Base-by-base conservation (phyloP, 2,329 filamentous ascomycete genomes). In the Talaromyces amestolkiae region DNA sequence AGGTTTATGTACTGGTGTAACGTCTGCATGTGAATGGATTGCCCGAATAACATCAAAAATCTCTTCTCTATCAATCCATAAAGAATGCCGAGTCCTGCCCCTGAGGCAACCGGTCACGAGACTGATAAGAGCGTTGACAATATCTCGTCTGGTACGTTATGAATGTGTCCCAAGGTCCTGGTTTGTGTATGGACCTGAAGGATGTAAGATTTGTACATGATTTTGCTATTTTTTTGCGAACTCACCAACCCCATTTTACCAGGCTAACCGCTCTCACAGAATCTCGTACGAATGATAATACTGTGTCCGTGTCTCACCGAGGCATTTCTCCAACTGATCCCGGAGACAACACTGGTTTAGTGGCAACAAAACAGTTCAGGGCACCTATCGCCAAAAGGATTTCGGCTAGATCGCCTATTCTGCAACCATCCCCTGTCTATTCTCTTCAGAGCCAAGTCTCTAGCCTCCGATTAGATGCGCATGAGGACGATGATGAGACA, bases 401-500 rank as follows among this genome's bases (percentile, higher is more conserved):
- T 43, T 61, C 72, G 13, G 71, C 72, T 22, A 72, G 74, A 19
- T 71, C 72, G 13, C 68, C 72, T 9, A 47, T 66, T n/a, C 31
- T 64, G 39, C 65, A 68, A 33, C 64, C 66, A 15, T 41, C 61
- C 54, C 69, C 66, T 51, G 65, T 68, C 67, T 69, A 74, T 60
- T 74, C 74, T 9, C 58, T 74, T 61, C 72, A 66, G 45, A 73
- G 69, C 61, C 74, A 74, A 22, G 65, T 68, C 0, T 73, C 75
- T 41, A 72, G 69, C 65, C 63, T 66, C 47, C 71, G 69, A 49
- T 67, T 67, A 27, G 74, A 76, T 58, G 62, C 66, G 11, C 65
- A 68, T 3, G 70, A 73, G n/a, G 74, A 73, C 7, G 71, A 71
- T 24, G 74, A 74, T 11, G 68, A 70, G 27, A 64, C 58, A n/a